These are phyloP conservation scores for Ambrosia trifida DNA, from an alignment of 129 eudicot species.

Conservation along the genomic window DNA sequence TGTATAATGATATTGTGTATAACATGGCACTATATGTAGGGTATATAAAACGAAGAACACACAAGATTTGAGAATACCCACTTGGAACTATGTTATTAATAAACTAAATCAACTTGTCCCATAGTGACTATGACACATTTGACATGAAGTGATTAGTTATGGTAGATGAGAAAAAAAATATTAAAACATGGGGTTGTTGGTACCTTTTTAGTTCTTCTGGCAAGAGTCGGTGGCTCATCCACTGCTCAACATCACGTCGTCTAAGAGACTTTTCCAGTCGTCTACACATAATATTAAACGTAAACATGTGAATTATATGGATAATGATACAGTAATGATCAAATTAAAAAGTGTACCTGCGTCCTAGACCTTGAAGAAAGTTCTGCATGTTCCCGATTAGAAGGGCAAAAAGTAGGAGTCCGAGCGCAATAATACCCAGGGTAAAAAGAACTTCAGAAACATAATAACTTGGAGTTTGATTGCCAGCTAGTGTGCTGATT, in stretches of 20 bases:
- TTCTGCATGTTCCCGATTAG: conserved; percentile 95
- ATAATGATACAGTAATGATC: background rate
- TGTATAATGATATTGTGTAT: no score
- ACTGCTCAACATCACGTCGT: conserved; percentile 87
- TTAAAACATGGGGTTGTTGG: background rate
- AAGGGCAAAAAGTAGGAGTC: conserved; percentile 84
- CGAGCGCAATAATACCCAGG: conserved; percentile 69
- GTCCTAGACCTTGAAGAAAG: conserved; percentile 85
- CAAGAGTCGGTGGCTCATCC: conserved; percentile 94
- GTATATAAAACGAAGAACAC: no score
- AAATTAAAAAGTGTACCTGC: conserved; percentile 47
- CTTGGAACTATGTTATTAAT: no score
- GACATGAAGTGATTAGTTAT: background rate
- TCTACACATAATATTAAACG: conserved; percentile 39
- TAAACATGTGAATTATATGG: background rate
- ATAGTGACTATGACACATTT: background rate
- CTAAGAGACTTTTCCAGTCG: conserved; percentile 82
- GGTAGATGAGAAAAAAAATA: background rate
- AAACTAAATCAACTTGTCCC: no score
- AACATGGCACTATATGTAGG: no score
- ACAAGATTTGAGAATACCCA: no score
- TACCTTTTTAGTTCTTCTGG: conserved; percentile 63
- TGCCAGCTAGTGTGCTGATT: conserved; percentile 94
- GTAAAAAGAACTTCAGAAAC: conserved; percentile 89
- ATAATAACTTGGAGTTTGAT: conserved; percentile 73